phyloP scores from a whole-genome alignment of 2,329 filamentous ascomycete species.

The Nothomitra cinnamomea region DNA sequence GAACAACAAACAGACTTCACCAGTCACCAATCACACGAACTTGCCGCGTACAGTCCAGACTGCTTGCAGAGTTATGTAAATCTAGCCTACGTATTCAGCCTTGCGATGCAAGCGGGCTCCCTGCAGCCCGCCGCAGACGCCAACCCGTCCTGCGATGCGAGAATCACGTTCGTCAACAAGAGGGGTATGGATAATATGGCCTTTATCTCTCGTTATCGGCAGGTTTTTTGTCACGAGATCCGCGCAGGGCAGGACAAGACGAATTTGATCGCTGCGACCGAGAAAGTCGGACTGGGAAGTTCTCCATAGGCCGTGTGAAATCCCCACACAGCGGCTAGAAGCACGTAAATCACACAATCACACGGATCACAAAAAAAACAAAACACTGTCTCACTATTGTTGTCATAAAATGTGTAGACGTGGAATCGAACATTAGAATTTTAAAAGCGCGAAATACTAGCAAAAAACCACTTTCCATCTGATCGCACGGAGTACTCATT shows the following conservation, averaged over 20 bases:
- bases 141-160: not conserved
- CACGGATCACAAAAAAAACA: no score
- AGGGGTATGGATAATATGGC: not conserved
- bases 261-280: not conserved
- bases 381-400: no score
- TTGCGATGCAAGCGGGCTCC: constrained; percentile 3
- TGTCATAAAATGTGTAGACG: no score
- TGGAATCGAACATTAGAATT: no score
- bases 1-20: not conserved
- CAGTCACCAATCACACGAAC: not conserved
- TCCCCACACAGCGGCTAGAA: no score
- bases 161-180: not conserved
- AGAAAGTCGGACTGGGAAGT: not conserved
- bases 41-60: not conserved
- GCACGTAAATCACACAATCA: no score
- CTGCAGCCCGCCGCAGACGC: constrained; percentile 1
- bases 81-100: constrained; percentile 1
- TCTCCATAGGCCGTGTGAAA: not conserved
- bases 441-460: no score
- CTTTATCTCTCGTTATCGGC: constrained; percentile 2
- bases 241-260: not conserved
- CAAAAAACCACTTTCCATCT: no score
- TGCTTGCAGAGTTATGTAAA: not conserved
- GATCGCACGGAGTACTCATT: no score
- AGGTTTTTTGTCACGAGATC: not conserved